Evolutionary conservation across 805 yeast species (phyloP).

Genomic region (Spathaspora gorwiae): DNA sequence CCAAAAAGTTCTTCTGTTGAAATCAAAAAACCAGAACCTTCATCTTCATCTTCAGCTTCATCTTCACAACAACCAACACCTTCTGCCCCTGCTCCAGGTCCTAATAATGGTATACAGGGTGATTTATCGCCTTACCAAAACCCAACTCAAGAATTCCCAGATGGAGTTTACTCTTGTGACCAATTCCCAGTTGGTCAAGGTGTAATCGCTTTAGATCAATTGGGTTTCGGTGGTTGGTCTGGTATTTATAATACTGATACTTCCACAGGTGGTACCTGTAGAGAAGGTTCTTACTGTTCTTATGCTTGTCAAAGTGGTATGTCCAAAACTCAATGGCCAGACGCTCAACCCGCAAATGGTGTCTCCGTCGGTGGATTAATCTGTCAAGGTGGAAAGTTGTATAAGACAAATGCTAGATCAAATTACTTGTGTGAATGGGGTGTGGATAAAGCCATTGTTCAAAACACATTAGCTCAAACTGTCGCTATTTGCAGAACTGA

Average conservation of each 20-base stretch:
- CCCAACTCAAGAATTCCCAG: conserved; percentile 55
- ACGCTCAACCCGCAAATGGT: conserved; percentile 61
- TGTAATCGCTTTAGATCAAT: conserved; percentile 48
- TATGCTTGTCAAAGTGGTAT: conserved; percentile 77
- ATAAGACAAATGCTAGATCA: conserved; percentile 50
- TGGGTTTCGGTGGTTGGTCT: conserved; percentile 41
- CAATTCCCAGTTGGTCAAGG: conserved; percentile 74
- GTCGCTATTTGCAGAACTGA: conserved; percentile 75
- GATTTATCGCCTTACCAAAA: conserved; percentile 46
- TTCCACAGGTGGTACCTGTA: conserved; percentile 40
- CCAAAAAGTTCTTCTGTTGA: no score
- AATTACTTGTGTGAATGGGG: conserved; percentile 67
- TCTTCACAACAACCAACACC: conserved; percentile 19
- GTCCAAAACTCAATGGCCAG: conserved; percentile 80
- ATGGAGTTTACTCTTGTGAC: conserved; percentile 67
- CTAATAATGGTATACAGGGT: conserved; percentile 31
- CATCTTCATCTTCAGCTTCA: conserved; percentile 11
- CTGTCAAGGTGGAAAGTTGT: conserved; percentile 59
- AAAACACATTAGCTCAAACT: conserved; percentile 43
- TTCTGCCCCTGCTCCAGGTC: conserved; percentile 7
- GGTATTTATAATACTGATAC: conserved; percentile 46
- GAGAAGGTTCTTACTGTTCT: conserved; percentile 68
- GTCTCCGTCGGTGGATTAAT: conserved; percentile 68
- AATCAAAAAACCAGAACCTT: conserved; percentile 12
- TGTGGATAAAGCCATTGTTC: conserved; percentile 48